Base-by-base conservation (phyloP, 257 asterid species). In the Nicotiana paniculata region DNA sequence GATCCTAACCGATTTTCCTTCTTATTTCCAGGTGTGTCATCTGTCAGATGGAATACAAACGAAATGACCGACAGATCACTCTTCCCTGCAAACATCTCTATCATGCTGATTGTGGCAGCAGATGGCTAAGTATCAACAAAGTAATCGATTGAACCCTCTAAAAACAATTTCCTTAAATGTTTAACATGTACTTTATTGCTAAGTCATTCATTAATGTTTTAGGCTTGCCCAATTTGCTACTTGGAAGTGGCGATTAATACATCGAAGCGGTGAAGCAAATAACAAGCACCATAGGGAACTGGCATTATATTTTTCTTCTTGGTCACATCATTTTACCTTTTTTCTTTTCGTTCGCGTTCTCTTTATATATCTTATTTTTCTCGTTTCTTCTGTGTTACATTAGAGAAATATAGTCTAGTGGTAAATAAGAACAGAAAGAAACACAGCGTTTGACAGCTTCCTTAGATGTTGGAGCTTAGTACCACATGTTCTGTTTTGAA, bases 11-110 rank as follows among this genome's bases (percentile, higher is more conserved):
- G 16, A 51, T 28, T 65, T 81, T 32, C 55, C 28, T 77, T 74
- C 82, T 81, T 67, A 69, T 70, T 48, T 84, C 77, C 84, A 95
- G 99, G 93, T 95, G 99, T 84, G 99, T 95, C 58, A 91, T 95
- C 84, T 95, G 99, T 92, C 99, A 95, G 89, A 95, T 95, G 99
- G 99, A 93, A 88, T 95, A 95, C 82, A 95, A 93, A 84, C 88
- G 99, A 81, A 91, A 92, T 16, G 97, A 93, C 39, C 83, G 86
- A 84, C 93, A 87, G 84, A 89, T 93, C 83, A 91, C 90, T 85
- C 98, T 95, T 89, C 99, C 99, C n/a, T 95, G 98, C 91, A 95
- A 95, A 84, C 99, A 93, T 74, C 84, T 85, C 63, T 95, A 95
- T 87, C 99, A 95, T 85, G 88, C 87, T 21, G 84, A 84, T 64